Evolutionary conservation across 2,329 filamentous ascomycete genomes (phyloP).

Genomic region (Annulohypoxylon truncatum): DNA sequence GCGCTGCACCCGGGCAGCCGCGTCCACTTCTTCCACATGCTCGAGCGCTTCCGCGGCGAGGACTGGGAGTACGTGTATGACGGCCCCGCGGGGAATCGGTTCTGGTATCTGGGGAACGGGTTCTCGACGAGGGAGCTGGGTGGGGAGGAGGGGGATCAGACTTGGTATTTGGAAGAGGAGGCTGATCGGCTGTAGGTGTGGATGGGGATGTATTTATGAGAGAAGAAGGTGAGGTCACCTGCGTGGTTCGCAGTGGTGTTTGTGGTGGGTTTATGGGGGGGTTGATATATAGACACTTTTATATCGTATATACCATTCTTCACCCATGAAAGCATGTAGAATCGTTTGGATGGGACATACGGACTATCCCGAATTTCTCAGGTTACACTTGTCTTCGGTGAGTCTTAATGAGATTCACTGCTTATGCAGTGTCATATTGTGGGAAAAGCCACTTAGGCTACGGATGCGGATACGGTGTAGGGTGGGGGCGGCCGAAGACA

Average conservation of each 20-base stretch:
- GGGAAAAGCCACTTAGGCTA: not conserved
- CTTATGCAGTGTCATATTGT: not conserved
- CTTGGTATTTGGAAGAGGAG: conserved; percentile 57
- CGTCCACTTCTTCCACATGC: conserved; percentile 65
- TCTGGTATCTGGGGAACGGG: conserved; percentile 65
- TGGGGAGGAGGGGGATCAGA: conserved; percentile 50
- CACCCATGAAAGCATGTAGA: not conserved
- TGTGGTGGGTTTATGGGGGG: not conserved
- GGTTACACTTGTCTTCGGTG: not conserved
- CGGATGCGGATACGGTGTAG: too few species aligned
- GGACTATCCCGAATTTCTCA: not conserved
- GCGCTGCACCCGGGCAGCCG: conserved; percentile 64
- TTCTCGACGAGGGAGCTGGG: conserved; percentile 61
- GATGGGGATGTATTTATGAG: not conserved
- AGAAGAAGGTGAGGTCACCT: too few species aligned
- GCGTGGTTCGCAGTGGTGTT: not conserved
- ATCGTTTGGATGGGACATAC: not conserved
- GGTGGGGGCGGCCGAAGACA: too few species aligned
- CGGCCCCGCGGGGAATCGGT: conserved; percentile 56
- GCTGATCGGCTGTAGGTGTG: conserved; percentile 5
- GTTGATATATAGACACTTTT: not conserved
- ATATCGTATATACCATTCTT: not conserved
- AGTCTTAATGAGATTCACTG: not conserved
- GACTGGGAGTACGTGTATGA: conserved; percentile 65
- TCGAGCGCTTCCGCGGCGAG: conserved; percentile 62